These are phyloP conservation scores for Ambrosia trifida DNA, from an alignment of 129 eudicot genomes.

Conservation along the genomic window DNA sequence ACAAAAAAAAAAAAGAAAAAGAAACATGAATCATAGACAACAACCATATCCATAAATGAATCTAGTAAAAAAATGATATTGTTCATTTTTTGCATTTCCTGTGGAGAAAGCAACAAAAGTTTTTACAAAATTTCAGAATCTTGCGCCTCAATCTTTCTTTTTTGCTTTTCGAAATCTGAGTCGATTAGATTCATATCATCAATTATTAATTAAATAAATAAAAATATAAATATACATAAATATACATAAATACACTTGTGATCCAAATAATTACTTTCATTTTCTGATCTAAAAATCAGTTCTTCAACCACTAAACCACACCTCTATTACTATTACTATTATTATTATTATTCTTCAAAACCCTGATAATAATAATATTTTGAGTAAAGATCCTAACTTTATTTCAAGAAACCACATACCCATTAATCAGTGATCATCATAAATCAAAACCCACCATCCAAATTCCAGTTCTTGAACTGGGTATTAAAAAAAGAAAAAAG, in stretches of 20 bases:
- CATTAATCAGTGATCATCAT: conserved; percentile 5
- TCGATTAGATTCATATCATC: conserved; percentile 7
- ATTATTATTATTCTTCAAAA: not conserved
- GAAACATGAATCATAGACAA: too few relatives aligned
- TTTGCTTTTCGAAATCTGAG: conserved; percentile 26
- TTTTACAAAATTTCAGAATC: conserved; percentile 8
- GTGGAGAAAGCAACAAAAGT: too few relatives aligned
- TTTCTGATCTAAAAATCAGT: not conserved
- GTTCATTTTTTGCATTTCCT: too few relatives aligned
- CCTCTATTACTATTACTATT: not conserved
- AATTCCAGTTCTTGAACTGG: conserved; percentile 20
- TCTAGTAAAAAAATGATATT: too few relatives aligned
- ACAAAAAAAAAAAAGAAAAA: too few relatives aligned
- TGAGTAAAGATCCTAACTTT: not conserved
- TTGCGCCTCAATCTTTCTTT: conserved; percentile 26
- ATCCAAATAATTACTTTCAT: conserved; percentile 1
- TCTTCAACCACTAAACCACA: conserved; percentile 7
- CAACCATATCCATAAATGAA: too few relatives aligned
- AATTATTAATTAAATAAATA: not conserved
- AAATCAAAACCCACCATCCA: conserved; percentile 13
- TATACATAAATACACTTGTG: not conserved
- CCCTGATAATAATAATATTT: conserved; percentile 7
- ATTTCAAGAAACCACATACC: too few relatives aligned
- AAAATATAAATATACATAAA: too few relatives aligned
- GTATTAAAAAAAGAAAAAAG: not conserved